Percentiles rank a stretch among this genome's conserved stretches.
These are phyloP conservation scores for Acacia concinna DNA, from an alignment of 331 rosid genomes.

Conservation along the genomic window DNA sequence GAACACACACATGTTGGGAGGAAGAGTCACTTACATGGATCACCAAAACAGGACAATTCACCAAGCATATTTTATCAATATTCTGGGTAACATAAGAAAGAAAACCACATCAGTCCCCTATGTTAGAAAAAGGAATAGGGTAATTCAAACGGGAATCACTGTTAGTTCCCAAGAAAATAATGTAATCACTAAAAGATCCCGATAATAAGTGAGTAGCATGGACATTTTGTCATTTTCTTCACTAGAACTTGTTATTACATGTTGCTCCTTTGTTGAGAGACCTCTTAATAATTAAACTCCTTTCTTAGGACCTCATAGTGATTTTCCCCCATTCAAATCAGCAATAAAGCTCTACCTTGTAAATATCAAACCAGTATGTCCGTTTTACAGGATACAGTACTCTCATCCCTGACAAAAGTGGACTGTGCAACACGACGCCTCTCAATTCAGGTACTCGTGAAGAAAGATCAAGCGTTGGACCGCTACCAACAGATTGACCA, in stretches of 20 bases:
- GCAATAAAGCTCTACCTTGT: conserved; percentile 56
- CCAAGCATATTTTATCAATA: conserved; percentile 77
- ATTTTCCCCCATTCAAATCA: background rate
- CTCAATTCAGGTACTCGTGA: conserved; percentile 70
- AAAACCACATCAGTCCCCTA: conserved; percentile 3
- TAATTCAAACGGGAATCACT: background rate
- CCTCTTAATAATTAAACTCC: background rate
- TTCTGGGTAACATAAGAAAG: conserved; percentile 52
- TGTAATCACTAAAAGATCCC: background rate
- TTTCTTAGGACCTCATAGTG: background rate
- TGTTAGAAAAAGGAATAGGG: conserved; percentile 32
- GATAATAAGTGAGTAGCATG: background rate
- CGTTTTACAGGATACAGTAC: conserved; percentile 88
- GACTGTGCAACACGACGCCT: conserved; percentile 88
- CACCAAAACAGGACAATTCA: conserved; percentile 81
- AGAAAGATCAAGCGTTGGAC: conserved; percentile 91
- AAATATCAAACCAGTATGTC: conserved; percentile 95
- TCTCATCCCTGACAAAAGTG: conserved; percentile 92
- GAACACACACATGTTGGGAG: background rate
- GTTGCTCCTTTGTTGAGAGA: background rate
- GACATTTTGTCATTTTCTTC: background rate
- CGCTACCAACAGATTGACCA: conserved; percentile 97
- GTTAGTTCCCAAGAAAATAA: background rate
- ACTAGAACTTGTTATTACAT: no score
- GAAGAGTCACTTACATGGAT: conserved; percentile 72